A percentile compares a stretch with the other conserved stretches of the same genome.
Conservation (phyloP, 345 rosid genomes). For the Gossypium anomalum region DNA sequence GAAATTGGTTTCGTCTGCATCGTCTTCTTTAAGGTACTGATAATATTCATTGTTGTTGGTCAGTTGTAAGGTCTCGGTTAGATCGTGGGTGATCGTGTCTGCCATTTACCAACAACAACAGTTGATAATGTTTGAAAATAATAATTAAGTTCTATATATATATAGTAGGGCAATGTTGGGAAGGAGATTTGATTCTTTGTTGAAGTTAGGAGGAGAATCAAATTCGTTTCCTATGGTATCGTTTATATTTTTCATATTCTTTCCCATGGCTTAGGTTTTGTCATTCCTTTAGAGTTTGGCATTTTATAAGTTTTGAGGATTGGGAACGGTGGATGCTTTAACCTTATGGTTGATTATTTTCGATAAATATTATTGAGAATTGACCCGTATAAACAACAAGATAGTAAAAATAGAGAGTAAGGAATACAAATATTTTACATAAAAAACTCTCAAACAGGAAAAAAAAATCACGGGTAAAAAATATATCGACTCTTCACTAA, state of each 20-base stretch:
- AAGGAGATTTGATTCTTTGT: neutral
- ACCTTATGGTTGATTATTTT: too few relatives aligned
- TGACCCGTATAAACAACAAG: fast-evolving
- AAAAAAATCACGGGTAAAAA: too few relatives aligned
- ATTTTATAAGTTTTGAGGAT: too few relatives aligned
- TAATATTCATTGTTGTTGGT: conserved; percentile 5
- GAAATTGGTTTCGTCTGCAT: conserved; percentile 32
- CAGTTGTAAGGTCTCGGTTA: conserved; percentile 1
- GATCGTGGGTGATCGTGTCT: conserved; percentile 17
- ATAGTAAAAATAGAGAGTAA: too few relatives aligned
- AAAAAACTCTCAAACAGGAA: too few relatives aligned
- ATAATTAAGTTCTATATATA: neutral
- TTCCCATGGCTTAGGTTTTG: neutral
- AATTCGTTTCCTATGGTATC: neutral
- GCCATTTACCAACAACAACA: conserved; percentile 14
- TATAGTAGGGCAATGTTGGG: neutral
- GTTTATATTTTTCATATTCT: neutral
- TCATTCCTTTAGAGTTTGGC: neutral
- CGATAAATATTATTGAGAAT: too few relatives aligned
- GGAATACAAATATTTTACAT: too few relatives aligned
- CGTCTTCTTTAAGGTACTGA: conserved; percentile 29
- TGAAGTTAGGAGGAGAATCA: neutral
- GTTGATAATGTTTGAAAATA: neutral
- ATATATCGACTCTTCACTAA: too few relatives aligned
- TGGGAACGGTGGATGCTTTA: too few relatives aligned